Base-by-base conservation (phyloP, 192 early-diverging fungal species). In the Coemansia sp. region DNA sequence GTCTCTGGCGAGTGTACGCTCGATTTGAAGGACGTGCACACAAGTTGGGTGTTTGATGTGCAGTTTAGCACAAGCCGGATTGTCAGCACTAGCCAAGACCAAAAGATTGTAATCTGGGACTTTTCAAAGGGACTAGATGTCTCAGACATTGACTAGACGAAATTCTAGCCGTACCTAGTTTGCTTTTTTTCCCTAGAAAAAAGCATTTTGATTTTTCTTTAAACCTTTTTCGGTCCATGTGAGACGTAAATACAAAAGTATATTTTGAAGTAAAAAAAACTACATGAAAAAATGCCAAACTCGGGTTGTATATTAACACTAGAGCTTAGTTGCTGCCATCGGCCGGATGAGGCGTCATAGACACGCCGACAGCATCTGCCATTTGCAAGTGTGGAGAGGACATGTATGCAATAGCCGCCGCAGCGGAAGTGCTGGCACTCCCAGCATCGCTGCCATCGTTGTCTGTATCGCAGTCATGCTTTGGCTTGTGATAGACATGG, bases 41-140 rank as follows among this genome's bases (percentile, higher is more conserved):
- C 87, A 5, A 95, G 92, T 74, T 97, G 95, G 94, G 93, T 99
- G 5, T 99, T 97, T 87, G 94, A 97, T 82, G 91, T 99, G 11
- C 92, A 93, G 65, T 93, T 95, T 70, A 90, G 89, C 37, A 75
- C 83, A 5, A 88, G 85, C 35, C 89, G 87, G 63, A 94, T 99
- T 59, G 87, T 98, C 61, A 91, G 79, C 63, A 74, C 85, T 5
- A 88, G 88, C 59, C 91, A 90, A 77, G 91, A 85, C 69, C 77
- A 77, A 24, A 85, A 85, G 46, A 83, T 85, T 31, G 48, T 85
- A 8, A 66, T 85, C 18, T 83, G 82, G 81, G 84, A 85, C 66
- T 85, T 85, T 72, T 65, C 77, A n/a, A 71, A 80, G 33, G 77
- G 63, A 14, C 53, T 85, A 28, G 71, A 83, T 58, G 66, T 79